Evolutionary conservation across 352 stramenopile species (phyloP).

Genomic region (Globisporangium ultimum): DNA sequence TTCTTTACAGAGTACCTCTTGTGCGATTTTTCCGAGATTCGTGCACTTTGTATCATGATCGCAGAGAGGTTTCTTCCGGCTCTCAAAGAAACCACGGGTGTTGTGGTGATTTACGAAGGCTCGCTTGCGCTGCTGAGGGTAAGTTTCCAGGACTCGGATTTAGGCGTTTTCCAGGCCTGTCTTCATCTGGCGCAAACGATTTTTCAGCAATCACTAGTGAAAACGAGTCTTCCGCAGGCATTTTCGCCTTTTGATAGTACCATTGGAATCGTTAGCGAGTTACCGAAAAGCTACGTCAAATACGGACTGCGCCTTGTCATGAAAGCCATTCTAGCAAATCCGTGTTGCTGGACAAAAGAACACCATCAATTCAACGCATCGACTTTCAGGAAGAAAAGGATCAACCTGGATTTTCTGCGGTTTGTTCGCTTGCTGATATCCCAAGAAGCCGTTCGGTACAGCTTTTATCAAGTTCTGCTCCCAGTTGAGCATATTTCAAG

Average conservation of each 20-base stretch:
- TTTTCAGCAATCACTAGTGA: slow-evolving; percentile 17
- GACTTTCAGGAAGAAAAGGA: slow-evolving; percentile 6
- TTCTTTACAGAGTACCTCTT: slow-evolving; percentile 49
- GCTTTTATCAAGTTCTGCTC: slow-evolving; percentile 27
- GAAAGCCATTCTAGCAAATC: slow-evolving; percentile 20
- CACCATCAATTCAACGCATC: neutral
- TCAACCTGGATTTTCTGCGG: slow-evolving; percentile 32
- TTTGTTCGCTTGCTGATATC: slow-evolving; percentile 37
- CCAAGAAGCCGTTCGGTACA: slow-evolving; percentile 24
- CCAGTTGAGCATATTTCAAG: neutral
- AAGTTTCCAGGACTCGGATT: slow-evolving; percentile 20
- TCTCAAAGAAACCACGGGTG: slow-evolving; percentile 12
- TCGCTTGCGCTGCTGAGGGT: slow-evolving; percentile 32
- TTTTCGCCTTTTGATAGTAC: neutral
- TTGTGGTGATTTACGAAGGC: slow-evolving; percentile 36
- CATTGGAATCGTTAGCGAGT: slow-evolving; percentile 1
- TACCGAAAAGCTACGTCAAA: slow-evolving; percentile 13
- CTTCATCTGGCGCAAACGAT: slow-evolving; percentile 41
- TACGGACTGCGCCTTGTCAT: slow-evolving; percentile 27
- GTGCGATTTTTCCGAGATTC: slow-evolving; percentile 19
- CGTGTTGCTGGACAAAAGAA: slow-evolving; percentile 30
- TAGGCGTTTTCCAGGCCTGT: slow-evolving; percentile 28
- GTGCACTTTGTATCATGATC: slow-evolving; percentile 22
- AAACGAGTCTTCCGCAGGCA: neutral
- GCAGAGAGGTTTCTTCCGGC: slow-evolving; percentile 32